A percentile compares a stretch with the other conserved stretches of the same genome.
These are phyloP conservation scores for Conticribra weissflogii DNA, from an alignment of 108 stramenopile species.

Conservation along the genomic window DNA sequence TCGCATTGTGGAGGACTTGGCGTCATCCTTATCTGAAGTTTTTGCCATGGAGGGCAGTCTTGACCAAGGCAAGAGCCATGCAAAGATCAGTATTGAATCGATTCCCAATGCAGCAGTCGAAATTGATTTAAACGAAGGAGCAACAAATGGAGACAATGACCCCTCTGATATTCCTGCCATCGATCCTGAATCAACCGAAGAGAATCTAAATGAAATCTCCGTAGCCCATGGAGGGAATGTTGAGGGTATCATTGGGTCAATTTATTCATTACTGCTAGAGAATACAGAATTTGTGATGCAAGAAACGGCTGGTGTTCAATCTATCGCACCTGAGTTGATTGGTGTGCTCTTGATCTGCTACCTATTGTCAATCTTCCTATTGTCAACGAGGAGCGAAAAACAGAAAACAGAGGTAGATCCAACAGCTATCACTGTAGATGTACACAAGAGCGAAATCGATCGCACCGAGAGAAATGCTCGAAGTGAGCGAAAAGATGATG, in stretches of 20 bases:
- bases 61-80: neutral
- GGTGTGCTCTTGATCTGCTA: conserved; percentile 34
- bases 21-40: conserved; percentile 25
- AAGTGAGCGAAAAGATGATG: neutral
- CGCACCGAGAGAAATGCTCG: neutral
- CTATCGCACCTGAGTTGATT: conserved; percentile 32
- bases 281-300: conserved; percentile 21
- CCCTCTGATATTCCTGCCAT: neutral
- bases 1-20: conserved; percentile 45
- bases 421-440: too few species aligned
- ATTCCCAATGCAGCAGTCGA: neutral
- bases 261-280: conserved; percentile 8
- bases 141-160: too few species aligned
- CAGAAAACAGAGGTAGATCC: neutral
- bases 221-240: too few species aligned
- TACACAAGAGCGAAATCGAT: neutral
- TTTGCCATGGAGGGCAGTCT: conserved; percentile 46
- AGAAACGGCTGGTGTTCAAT: conserved; percentile 35
- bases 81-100: neutral
- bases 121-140: neutral
- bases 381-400: neutral
- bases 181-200: neutral
- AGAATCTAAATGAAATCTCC: neutral
- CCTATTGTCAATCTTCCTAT: conserved; percentile 29
- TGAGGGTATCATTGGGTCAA: neutral